Evolutionary conservation across 2,329 filamentous ascomycete genomes (phyloP).

Genomic region (Colletotrichum paranaense): DNA sequence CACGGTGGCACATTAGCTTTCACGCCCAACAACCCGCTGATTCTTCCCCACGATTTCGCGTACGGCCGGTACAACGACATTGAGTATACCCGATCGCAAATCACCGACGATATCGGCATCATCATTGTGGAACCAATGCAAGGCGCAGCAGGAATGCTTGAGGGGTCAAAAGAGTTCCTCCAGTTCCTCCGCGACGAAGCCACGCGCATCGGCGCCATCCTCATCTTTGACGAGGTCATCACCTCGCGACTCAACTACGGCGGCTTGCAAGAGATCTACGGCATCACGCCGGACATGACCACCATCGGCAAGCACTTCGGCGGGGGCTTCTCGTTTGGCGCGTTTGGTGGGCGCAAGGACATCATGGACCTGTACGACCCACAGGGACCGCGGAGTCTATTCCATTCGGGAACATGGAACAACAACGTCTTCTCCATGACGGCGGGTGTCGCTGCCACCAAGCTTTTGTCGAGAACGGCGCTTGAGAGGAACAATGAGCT

Average conservation of each 20-base stretch:
- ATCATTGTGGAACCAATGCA: constrained; percentile 77
- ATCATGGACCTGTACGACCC: constrained; percentile 71
- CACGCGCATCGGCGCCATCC: constrained; percentile 57
- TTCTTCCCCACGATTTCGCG: constrained; percentile 66
- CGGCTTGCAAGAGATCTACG: constrained; percentile 58
- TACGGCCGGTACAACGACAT: constrained; percentile 72
- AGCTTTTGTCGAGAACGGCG: constrained; percentile 25
- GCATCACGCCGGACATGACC: constrained; percentile 68
- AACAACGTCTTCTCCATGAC: constrained; percentile 38
- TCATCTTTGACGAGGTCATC: constrained; percentile 80
- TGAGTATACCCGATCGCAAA: constrained; percentile 55
- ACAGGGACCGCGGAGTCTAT: constrained; percentile 40
- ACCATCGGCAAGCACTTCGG: constrained; percentile 76
- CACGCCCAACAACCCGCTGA: constrained; percentile 47
- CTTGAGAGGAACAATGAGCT: constrained; percentile 26
- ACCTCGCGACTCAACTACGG: constrained; percentile 67
- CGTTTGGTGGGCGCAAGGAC: constrained; percentile 69
- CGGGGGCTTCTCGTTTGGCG: constrained; percentile 74
- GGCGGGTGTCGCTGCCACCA: constrained; percentile 32
- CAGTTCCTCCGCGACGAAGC: constrained; percentile 31
- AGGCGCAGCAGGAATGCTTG: constrained; percentile 69
- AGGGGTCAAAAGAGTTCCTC: constrained; percentile 59
- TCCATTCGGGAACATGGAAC: constrained; percentile 37
- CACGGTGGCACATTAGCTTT: constrained; percentile 60
- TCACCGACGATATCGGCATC: constrained; percentile 63